Percentiles rank a stretch among this genome's conserved stretches.
Evolutionary conservation across 1,284 basidiomycete genomes (phyloP).

Genomic region (Moesziomyces antarcticus): DNA sequence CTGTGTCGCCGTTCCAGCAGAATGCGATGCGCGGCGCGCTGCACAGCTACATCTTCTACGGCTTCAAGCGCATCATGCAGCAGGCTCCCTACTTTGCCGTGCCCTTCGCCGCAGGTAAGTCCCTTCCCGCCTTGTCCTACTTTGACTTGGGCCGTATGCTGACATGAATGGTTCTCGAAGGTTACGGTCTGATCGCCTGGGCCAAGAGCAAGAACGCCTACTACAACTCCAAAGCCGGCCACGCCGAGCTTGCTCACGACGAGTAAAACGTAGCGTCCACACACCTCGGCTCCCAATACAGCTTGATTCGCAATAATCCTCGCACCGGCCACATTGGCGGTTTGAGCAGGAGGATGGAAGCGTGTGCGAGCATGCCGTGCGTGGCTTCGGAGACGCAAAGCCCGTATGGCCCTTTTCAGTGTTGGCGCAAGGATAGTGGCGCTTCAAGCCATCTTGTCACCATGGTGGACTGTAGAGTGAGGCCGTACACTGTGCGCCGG

Average conservation of each 20-base stretch:
- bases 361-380: no score
- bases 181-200: conserved; percentile 65
- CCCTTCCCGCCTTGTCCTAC: not conserved
- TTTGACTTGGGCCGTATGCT: not conserved
- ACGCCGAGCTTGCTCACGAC: conserved; percentile 57
- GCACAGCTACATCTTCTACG: conserved; percentile 64
- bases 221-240: conserved; percentile 66
- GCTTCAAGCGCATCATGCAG: conserved; percentile 64
- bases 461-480: no score
- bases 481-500: no score
- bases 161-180: conserved; percentile 14
- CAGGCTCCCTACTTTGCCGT: conserved; percentile 66
- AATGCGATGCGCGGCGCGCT: conserved; percentile 63
- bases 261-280: conserved; percentile 24
- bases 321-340: no score
- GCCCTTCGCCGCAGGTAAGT: conserved; percentile 62
- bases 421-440: no score
- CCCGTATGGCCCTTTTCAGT: no score
- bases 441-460: no score
- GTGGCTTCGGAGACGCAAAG: no score
- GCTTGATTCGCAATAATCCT: no score
- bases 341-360: no score
- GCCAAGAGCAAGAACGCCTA: conserved; percentile 62
- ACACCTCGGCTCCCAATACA: no score
- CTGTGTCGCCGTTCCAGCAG: conserved; percentile 66